phyloP scores from a whole-genome alignment of 495 filamentous ascomycete genomes.

The Tetracladium setigerum region DNA sequence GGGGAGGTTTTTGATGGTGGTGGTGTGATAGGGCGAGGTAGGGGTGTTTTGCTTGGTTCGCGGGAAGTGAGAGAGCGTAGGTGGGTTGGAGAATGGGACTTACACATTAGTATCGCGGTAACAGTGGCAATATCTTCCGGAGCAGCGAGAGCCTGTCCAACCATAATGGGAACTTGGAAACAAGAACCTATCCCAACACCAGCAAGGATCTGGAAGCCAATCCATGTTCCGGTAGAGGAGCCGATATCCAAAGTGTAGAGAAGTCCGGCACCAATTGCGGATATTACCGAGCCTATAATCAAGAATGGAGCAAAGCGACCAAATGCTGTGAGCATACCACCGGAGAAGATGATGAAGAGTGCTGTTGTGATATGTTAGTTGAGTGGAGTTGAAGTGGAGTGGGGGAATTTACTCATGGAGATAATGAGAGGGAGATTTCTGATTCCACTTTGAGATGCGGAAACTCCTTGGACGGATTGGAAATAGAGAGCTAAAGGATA shows the following conservation, averaged over 20 bases:
- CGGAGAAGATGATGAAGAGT: slow-evolving; percentile 24
- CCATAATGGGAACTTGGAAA: not conserved
- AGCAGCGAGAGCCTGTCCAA: not conserved
- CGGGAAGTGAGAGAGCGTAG: too few relatives aligned
- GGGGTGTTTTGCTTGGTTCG: too few relatives aligned
- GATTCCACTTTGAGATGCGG: slow-evolving; percentile 5
- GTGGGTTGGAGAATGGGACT: slow-evolving; percentile 16
- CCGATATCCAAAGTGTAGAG: slow-evolving; percentile 1
- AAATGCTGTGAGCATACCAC: slow-evolving; percentile 21
- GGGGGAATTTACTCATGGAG: not conserved
- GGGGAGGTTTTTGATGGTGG: not conserved
- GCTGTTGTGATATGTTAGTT: slow-evolving; percentile 29
- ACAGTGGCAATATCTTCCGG: slow-evolving; percentile 3
- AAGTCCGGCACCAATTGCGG: slow-evolving; percentile 39
- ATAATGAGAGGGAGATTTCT: slow-evolving; percentile 53
- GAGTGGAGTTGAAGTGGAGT: too few relatives aligned
- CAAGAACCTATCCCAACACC: not conserved
- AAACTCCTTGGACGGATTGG: slow-evolving; percentile 60
- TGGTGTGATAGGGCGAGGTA: too few relatives aligned
- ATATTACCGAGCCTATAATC: slow-evolving; percentile 18
- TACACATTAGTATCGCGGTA: slow-evolving; percentile 8
- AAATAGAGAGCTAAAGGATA: slow-evolving; percentile 54
- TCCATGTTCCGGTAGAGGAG: slow-evolving; percentile 6
- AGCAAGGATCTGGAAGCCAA: slow-evolving; percentile 27
- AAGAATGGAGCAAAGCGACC: slow-evolving; percentile 25